Percentiles rank a stretch among this genome's conserved stretches.
phyloP scores from a whole-genome alignment of 2,329 filamentous ascomycete genomes.

The Arthrobotrys sphaeroides region DNA sequence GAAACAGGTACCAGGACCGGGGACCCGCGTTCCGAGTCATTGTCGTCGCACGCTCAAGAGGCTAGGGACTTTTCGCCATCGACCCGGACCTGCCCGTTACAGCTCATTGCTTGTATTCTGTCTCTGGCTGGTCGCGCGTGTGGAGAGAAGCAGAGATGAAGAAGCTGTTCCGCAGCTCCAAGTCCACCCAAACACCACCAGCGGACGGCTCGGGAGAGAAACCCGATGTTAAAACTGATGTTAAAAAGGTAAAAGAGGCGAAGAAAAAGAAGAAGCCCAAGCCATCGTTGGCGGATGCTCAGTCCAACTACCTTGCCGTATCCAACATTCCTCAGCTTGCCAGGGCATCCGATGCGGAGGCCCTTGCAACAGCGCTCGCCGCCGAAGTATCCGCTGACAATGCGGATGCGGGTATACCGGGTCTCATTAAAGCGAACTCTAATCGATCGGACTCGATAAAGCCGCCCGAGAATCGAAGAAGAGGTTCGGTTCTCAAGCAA shows the following conservation, averaged over 20 bases:
- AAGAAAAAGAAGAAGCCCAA: slow-evolving; percentile 40
- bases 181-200: slow-evolving; percentile 6
- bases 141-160: slow-evolving; percentile 17
- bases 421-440: slow-evolving; percentile 12
- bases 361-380: slow-evolving; percentile 45
- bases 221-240: slow-evolving; percentile 11
- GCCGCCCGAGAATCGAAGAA: slow-evolving; percentile 20
- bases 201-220: slow-evolving; percentile 5
- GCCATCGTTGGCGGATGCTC: background rate
- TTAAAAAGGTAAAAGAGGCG: slow-evolving; percentile 25
- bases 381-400: slow-evolving; percentile 47
- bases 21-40: background rate
- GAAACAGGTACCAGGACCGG: background rate
- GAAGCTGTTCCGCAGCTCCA: slow-evolving; percentile 48
- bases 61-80: background rate
- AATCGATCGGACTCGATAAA: background rate
- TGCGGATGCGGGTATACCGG: slow-evolving; percentile 35
- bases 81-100: slow-evolving; percentile 17
- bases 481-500: slow-evolving; percentile 40
- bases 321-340: slow-evolving; percentile 50
- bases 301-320: slow-evolving; percentile 3
- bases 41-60: background rate
- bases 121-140: slow-evolving; percentile 7
- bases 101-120: too few relatives aligned
- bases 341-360: slow-evolving; percentile 46